phyloP scores from a whole-genome alignment of 805 yeast genomes.

The Kockiozyma suomiensis region DNA sequence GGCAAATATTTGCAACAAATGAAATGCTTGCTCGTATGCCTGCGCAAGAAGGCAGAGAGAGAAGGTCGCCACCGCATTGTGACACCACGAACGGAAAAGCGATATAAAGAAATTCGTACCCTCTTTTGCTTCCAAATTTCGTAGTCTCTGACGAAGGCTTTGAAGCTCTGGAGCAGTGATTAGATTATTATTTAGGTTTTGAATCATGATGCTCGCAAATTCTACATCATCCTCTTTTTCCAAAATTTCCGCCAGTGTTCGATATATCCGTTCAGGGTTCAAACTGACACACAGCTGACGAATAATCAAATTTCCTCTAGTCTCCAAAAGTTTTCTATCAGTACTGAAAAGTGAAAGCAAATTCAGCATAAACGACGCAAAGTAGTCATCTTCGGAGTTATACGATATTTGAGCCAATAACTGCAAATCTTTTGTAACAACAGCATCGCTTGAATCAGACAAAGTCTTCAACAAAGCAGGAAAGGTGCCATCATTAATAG shows the following conservation, averaged over 20 bases:
- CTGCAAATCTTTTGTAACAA: constrained; percentile 71
- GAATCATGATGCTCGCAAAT: constrained; percentile 79
- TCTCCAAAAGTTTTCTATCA: constrained; percentile 66
- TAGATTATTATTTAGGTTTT: constrained; percentile 81
- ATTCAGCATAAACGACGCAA: constrained; percentile 72
- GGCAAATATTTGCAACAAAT: constrained; percentile 77
- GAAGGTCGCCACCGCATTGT: constrained; percentile 84
- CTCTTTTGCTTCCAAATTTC: constrained; percentile 59
- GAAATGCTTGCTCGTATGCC: constrained; percentile 82
- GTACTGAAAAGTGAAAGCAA: constrained; percentile 68
- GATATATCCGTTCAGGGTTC: constrained; percentile 80
- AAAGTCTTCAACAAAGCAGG: constrained; percentile 75
- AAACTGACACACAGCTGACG: constrained; percentile 80
- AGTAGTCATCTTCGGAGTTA: constrained; percentile 73
- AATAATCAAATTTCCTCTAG: constrained; percentile 79
- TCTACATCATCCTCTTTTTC: constrained; percentile 61
- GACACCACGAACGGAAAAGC: constrained; percentile 88
- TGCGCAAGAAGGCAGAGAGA: constrained; percentile 84
- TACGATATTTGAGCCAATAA: constrained; percentile 71
- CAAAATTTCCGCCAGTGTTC: constrained; percentile 75
- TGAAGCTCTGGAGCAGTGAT: constrained; percentile 83
- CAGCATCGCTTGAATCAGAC: constrained; percentile 73
- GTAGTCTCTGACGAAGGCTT: constrained; percentile 66
- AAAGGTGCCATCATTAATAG: constrained; percentile 60
- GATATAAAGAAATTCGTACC: constrained; percentile 73